Conservation (phyloP, 352 stramenopile species). For the Phytophthora constricta region DNA sequence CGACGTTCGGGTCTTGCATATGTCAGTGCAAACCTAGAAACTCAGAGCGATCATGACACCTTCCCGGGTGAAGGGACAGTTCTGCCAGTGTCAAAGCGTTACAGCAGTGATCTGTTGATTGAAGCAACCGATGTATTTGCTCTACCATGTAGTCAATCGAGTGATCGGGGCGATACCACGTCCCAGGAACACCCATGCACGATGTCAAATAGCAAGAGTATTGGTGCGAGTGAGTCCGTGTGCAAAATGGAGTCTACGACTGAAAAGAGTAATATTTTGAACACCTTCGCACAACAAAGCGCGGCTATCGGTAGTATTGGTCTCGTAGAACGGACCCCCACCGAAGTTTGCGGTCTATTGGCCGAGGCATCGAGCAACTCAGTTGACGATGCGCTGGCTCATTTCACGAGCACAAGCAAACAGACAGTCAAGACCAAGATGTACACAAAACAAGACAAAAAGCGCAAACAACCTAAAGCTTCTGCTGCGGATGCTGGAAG, state of each 20-base stretch:
- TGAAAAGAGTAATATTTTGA: no score
- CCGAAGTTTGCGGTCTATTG: background rate
- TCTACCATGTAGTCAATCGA: background rate
- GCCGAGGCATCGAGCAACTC: background rate
- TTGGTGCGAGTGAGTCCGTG: background rate
- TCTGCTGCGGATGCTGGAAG: background rate
- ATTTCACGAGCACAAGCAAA: background rate
- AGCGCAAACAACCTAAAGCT: background rate
- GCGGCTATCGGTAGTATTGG: no score
- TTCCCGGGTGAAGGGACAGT: no score
- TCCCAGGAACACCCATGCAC: background rate
- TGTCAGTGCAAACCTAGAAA: background rate
- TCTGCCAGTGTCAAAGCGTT: no score
- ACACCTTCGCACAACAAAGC: no score
- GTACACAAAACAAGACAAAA: background rate
- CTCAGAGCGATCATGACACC: background rate
- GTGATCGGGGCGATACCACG: background rate
- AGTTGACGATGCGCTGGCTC: background rate
- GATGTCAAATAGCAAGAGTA: background rate
- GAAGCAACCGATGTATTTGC: background rate
- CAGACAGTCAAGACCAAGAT: no score
- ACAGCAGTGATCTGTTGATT: no score
- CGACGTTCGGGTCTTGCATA: background rate
- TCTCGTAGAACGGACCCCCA: background rate
- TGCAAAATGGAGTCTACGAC: no score